Base-by-base conservation (phyloP, 495 filamentous ascomycete species). In the Neurospora sp. region DNA sequence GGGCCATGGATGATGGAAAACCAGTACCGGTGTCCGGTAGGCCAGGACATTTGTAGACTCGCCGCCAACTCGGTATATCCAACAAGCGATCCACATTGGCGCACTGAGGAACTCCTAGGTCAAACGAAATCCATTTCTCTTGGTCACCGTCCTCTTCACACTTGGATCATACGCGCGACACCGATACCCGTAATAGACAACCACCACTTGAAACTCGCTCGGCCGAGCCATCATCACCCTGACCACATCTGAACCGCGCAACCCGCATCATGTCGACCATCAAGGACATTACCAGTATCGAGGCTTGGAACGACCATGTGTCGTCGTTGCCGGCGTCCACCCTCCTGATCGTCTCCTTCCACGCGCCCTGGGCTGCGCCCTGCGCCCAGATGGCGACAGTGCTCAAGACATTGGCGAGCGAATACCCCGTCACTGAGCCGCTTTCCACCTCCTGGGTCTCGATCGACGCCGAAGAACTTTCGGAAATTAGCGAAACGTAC, bases 331-430 rank as follows among this genome's bases (percentile, higher is more conserved):
- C 92, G 0, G 76, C 89, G 5, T 85, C 89, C 7, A 86, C 91
- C 12, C 88, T 97, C 42, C 83, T 92, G 69, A 88, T 97, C 76
- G 87, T 97, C 76, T 97, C 94, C 80, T 98, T 98, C 85, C 91
- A 97, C 82, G 92, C 96, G 0, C 91, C 94, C 77, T 98, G 96
- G 96, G 96, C 96, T n/a, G 93, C 92, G 39, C 96, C 94, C 14
- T 98, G 96, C 85, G 87, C 91, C 71, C 94, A 97, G 82, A 97
- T 97, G 94, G 87, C 88, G 75, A 90, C 88, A n/a, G 91, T 97
- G 71, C 90, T 99, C 72, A 83, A 87, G 77, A 90, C 93, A 40
- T 91, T 99, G 72, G 94, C 94, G 71, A 87, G 88, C 74, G 91
- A 94, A 75, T 95, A 96, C 83, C 88, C 92, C 70, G 85, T 85